These are phyloP conservation scores for Pichia kluyveri DNA, from an alignment of 805 yeast species.

Conservation along the genomic window DNA sequence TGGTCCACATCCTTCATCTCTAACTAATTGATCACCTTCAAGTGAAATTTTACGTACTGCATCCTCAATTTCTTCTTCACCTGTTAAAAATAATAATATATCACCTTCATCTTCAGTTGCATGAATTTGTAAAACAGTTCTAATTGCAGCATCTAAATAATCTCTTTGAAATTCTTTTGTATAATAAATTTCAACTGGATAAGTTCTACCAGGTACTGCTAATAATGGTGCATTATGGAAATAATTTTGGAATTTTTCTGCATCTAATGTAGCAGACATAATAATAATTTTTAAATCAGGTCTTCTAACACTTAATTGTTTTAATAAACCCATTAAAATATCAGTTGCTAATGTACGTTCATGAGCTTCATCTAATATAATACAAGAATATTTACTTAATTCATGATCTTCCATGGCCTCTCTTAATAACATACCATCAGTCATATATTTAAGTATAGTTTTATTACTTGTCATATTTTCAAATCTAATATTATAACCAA, in stretches of 20 bases:
- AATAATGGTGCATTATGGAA: slow-evolving; percentile 87
- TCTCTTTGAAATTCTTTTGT: slow-evolving; percentile 96
- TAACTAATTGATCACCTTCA: slow-evolving; percentile 80
- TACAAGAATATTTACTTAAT: slow-evolving; percentile 72
- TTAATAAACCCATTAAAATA: slow-evolving; percentile 89
- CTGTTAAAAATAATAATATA: slow-evolving; percentile 77
- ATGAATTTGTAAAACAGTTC: slow-evolving; percentile 93
- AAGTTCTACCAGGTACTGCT: slow-evolving; percentile 97
- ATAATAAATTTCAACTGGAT: slow-evolving; percentile 92
- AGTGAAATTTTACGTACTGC: slow-evolving; percentile 82
- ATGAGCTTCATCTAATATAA: slow-evolving; percentile 95
- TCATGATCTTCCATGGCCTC: slow-evolving; percentile 97
- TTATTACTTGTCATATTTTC: slow-evolving; percentile 77
- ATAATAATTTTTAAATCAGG: slow-evolving; percentile 85
- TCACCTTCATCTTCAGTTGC: slow-evolving; percentile 95
- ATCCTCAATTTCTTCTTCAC: slow-evolving; percentile 97
- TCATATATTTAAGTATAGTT: slow-evolving; percentile 89
- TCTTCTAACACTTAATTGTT: slow-evolving; percentile 71
- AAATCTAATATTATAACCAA: slow-evolving; percentile 91
- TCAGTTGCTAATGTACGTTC: slow-evolving; percentile 96
- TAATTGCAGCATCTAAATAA: slow-evolving; percentile 86
- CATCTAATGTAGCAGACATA: slow-evolving; percentile 97
- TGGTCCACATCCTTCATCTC: slow-evolving; percentile 91
- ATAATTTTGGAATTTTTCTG: slow-evolving; percentile 87
- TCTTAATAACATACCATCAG: slow-evolving; percentile 95